phyloP scores from a whole-genome alignment of 192 early-diverging fungal genomes.

The Coemansia reversa region DNA sequence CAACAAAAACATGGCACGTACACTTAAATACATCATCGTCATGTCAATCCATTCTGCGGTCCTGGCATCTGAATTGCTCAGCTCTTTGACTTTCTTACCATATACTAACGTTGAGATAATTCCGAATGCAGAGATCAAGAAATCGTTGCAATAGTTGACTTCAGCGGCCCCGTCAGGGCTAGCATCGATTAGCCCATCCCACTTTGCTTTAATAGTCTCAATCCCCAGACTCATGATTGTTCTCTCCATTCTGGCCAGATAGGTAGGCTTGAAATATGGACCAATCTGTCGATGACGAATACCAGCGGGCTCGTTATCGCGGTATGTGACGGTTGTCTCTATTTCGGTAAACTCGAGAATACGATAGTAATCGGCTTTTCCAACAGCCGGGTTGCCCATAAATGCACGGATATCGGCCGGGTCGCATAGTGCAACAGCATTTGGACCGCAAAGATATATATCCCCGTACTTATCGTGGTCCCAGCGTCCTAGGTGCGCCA shows the following conservation, averaged over 20 bases:
- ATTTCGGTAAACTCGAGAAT: constrained; percentile 25
- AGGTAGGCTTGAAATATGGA: constrained; percentile 19
- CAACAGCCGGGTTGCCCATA: constrained; percentile 17
- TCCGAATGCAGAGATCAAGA: constrained; percentile 26
- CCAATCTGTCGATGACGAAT: constrained; percentile 28
- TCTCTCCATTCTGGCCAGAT: constrained; percentile 33
- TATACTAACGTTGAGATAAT: constrained; percentile 30
- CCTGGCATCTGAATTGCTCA: constrained; percentile 7
- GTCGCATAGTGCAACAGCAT: constrained; percentile 24
- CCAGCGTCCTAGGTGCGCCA: constrained; percentile 3
- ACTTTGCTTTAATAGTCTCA: constrained; percentile 25
- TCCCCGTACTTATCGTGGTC: constrained; percentile 31
- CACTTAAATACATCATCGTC: constrained; percentile 14
- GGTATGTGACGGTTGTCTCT: constrained; percentile 23
- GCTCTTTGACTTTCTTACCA: constrained; percentile 27
- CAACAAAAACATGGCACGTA: constrained; percentile 25
- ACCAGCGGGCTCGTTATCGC: constrained; percentile 25
- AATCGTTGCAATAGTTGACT: constrained; percentile 32
- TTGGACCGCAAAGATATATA: constrained; percentile 20
- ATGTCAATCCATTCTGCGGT: constrained; percentile 25
- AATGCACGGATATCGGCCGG: constrained; percentile 27
- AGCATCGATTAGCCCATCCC: constrained; percentile 21
- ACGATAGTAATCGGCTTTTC: constrained; percentile 18
- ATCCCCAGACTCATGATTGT: constrained; percentile 32
- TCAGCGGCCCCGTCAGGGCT: constrained; percentile 16